Base-by-base conservation (phyloP, 371 early-diverging fungal genomes). In the Zychaea mexicana region DNA sequence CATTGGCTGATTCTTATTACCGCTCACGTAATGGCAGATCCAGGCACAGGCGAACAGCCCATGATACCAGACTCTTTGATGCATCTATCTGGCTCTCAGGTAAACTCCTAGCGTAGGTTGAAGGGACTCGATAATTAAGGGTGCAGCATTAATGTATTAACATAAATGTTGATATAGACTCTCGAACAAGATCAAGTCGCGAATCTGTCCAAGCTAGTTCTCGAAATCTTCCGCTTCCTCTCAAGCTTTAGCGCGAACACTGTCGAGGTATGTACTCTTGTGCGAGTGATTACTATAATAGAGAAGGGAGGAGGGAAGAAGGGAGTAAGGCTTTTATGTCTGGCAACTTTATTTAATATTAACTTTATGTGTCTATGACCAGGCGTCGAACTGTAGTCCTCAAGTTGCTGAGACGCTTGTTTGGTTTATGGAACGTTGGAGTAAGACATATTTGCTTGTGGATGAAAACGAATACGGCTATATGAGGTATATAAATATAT, bases 361-460 rank as follows among this genome's bases (percentile, higher is more conserved):
- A 56, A 13, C 5, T 2, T 56, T n/a, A 58, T 47, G 4, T 60
- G 24, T 47, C 3, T 47, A 36, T 36, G 38, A 36, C 15, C 38
- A 82, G 78, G 86, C 87, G 7, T 76, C 83, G 24, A 78, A 86
- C 22, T 90, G 88, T 69, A 92, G 92, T 68, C 94, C 94, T 3
- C 79, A 86, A 56, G 83, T 91, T 5, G 81, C 88, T 2, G 88
- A 91, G 59, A 89, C 91, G 0, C 66, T 92, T 27, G 73, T 91
- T 47, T 90, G 91, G 89, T 93, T 87, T 69, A 72, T 89, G 53
- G 89, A 90, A 60, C 78, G 94, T 22, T 93, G 94, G 92, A 76
- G 81, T 45, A 80, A 84, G 54, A 87, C 92, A 0, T 93, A 90
- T 67, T 66, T 93, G 9, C 82, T 92, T 38, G 33, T 88, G 19